These are phyloP conservation scores for Aspergillus candidus DNA, from an alignment of 2,329 filamentous ascomycete species.

Conservation along the genomic window DNA sequence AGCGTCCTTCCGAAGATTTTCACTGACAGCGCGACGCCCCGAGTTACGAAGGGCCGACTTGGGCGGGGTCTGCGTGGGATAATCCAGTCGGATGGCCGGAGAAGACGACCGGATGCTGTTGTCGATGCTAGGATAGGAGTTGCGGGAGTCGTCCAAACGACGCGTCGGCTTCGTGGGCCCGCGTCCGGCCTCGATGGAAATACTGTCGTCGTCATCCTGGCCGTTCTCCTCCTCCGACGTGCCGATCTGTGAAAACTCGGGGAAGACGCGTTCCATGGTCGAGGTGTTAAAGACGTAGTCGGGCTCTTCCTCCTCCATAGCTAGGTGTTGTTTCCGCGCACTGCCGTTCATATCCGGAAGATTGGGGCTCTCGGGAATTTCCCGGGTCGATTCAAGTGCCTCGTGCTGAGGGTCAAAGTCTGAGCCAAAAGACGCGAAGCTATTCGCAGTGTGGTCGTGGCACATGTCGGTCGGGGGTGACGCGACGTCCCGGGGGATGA, in stretches of 20 bases:
- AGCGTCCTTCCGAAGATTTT: conserved; percentile 37
- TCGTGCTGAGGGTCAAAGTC: conserved; percentile 41
- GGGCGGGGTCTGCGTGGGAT: conserved; percentile 31
- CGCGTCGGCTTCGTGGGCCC: conserved; percentile 37
- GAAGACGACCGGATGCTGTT: conserved; percentile 40
- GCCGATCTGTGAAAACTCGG: conserved; percentile 42
- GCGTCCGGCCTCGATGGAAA: conserved; percentile 54
- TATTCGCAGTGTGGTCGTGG: conserved; percentile 22
- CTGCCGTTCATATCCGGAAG: conserved; percentile 21
- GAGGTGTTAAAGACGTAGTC: conserved; percentile 44
- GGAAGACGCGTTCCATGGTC: conserved; percentile 42
- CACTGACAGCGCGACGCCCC: conserved; percentile 27
- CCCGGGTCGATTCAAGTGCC: conserved; percentile 35
- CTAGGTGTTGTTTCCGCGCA: conserved; percentile 10
- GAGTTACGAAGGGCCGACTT: conserved; percentile 26
- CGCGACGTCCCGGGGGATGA: conserved; percentile 2
- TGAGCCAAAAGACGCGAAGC: conserved; percentile 27
- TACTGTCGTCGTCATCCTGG: conserved; percentile 40
- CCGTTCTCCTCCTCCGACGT: conserved; percentile 36
- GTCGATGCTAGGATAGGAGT: conserved; percentile 45
- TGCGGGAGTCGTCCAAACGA: conserved; percentile 45
- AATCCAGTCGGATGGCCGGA: conserved; percentile 35
- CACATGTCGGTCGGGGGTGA: conserved; percentile 11
- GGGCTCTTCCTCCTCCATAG: conserved; percentile 29
- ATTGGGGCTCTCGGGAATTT: conserved; percentile 25